Evolutionary conservation across 2,329 filamentous ascomycete species (phyloP).

Genomic region (Periconia macrospinosa): DNA sequence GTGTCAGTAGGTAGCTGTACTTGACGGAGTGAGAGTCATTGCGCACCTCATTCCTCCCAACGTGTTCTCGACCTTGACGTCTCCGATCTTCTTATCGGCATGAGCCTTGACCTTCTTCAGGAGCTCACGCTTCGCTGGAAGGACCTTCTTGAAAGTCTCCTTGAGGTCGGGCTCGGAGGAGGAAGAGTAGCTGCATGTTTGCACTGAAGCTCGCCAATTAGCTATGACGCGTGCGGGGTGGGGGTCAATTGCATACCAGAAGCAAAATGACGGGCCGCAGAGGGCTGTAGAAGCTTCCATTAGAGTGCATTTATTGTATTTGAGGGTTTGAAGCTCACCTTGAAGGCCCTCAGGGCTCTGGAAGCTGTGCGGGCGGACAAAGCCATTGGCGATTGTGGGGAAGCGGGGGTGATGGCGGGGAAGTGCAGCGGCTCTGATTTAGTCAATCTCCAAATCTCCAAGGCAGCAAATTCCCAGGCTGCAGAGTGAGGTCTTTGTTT

Average conservation of each 20-base stretch:
- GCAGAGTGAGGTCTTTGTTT: conserved; percentile 3
- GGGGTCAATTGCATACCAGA: conserved; percentile 39
- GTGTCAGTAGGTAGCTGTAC: conserved; percentile 11
- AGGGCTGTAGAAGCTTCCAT: conserved; percentile 27
- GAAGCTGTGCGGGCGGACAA: conserved; percentile 65
- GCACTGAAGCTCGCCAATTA: conserved; percentile 33
- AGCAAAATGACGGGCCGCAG: conserved; percentile 32
- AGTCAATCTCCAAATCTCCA: conserved; percentile 14
- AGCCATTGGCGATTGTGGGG: conserved; percentile 56
- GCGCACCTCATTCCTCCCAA: conserved; percentile 86
- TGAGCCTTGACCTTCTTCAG: conserved; percentile 91
- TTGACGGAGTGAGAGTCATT: neutral
- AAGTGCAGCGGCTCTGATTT: conserved; percentile 13
- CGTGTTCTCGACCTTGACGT: conserved; percentile 91
- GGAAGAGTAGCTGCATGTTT: conserved; percentile 66
- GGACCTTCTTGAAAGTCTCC: conserved; percentile 76
- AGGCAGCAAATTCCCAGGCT: neutral
- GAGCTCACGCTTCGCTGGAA: conserved; percentile 91
- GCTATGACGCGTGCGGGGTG: neutral
- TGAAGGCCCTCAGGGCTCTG: conserved; percentile 64
- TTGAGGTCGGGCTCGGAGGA: conserved; percentile 87
- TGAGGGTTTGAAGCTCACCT: conserved; percentile 52
- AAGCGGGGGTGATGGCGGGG: conserved; percentile 2
- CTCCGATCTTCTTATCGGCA: conserved; percentile 79
- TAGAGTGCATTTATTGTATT: conserved; percentile 7